Base-by-base conservation (phyloP, 441 rosid genomes). In the Erodium moschatum region DNA sequence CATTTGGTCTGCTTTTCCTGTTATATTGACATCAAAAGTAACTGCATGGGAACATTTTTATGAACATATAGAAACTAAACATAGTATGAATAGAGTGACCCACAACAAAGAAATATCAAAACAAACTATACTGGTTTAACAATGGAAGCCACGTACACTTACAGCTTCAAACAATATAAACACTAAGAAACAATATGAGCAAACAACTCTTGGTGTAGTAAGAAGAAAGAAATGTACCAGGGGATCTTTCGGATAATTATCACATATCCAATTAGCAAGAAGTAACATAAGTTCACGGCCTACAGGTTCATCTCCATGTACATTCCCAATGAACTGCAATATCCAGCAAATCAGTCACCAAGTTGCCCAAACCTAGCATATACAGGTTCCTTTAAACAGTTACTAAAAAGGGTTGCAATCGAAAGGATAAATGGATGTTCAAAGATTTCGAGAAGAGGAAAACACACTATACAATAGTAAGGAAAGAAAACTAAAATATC, bases 271-370 rank as follows among this genome's bases (percentile, higher is more conserved):
- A 78, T 89, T 91, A 15, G 94, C 94, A 69, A 94, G 96, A 72
- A 73, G 79, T 31, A 94, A 0, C 31, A 86, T 81, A 76, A 94
- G 86, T 78, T 94, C 97, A 66, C 97, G 92, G 35, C 97, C 96
- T 18, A 89, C 92, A 72, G 99, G 99, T 77, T 94, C 97, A 74
- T 94, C 96, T 60, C 97, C 97, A 72, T 91, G 97, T 67, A 91
- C 96, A 82, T 94, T 94, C 67, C 99, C 97, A 74, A 94, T 79
- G 76, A 80, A 91, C 98, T 91, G 89, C 73, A 58, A 78, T 65
- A 64, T 64, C 69, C 70, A 64, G 65, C 31, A 70, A 46, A 64
- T 69, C 66, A 72, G 74, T 68, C 73, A 69, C 4, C 69, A 46
- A 75, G 73, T 48, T 67, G 48, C 72, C 44, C 63, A 66, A 58